These are phyloP conservation scores for Lachancea nothofagi DNA, from an alignment of 805 yeast genomes.

Conservation along the genomic window DNA sequence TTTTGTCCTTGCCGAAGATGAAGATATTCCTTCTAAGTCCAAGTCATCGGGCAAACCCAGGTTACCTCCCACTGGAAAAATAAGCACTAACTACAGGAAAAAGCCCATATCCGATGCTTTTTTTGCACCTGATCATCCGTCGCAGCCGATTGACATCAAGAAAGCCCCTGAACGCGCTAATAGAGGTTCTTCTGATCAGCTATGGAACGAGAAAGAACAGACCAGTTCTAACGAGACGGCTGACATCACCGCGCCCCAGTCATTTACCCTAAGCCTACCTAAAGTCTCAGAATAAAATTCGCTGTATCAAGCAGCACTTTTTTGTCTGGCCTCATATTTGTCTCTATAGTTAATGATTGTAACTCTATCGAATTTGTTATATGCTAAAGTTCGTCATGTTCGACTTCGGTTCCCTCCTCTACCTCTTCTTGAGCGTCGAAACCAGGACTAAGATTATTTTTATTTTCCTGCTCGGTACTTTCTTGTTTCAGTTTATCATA, in stretches of 20 bases:
- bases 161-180: too few relatives aligned
- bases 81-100: conserved; percentile 65
- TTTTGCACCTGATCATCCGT: conserved; percentile 39
- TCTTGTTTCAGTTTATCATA: background rate
- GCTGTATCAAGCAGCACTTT: background rate
- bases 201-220: background rate
- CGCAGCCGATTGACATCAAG: conserved; percentile 11
- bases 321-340: background rate
- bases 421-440: too few relatives aligned
- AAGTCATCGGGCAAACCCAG: conserved; percentile 63
- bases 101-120: conserved; percentile 50
- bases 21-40: conserved; percentile 74
- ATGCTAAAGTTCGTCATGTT: conserved; percentile 6
- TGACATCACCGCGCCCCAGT: background rate
- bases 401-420: background rate
- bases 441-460: too few relatives aligned
- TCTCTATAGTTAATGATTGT: too few relatives aligned
- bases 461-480: background rate
- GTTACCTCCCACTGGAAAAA: conserved; percentile 87
- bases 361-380: too few relatives aligned
- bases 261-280: conserved; percentile 23
- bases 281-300: conserved; percentile 10
- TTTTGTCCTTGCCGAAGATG: conserved; percentile 72
- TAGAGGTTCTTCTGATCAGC: too few relatives aligned
- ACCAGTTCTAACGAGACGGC: background rate